These are phyloP conservation scores for Naganishia vaughanmartiniae DNA, from an alignment of 768 basidiomycete genomes.

Conservation along the genomic window DNA sequence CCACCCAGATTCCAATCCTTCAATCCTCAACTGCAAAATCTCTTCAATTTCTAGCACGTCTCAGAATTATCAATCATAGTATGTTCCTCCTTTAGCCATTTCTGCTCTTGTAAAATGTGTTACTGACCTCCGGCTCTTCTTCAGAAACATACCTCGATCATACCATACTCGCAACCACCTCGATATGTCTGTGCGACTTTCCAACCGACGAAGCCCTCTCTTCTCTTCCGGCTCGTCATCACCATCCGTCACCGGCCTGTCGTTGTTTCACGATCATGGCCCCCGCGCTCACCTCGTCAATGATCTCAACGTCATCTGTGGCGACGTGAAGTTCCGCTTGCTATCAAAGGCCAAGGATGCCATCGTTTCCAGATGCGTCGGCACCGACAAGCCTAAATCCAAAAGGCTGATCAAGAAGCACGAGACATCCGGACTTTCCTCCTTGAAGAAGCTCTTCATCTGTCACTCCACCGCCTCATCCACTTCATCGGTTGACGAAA, in stretches of 20 bases:
- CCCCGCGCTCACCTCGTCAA: neutral
- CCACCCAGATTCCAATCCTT: neutral
- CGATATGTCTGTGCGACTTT: neutral
- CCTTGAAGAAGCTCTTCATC: neutral
- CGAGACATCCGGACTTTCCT: neutral
- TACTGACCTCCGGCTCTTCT: too few relatives aligned
- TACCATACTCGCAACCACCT: neutral
- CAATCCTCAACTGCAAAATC: neutral
- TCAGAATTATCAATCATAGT: too few relatives aligned
- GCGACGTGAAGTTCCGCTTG: slow-evolving; percentile 1
- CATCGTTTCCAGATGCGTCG: neutral
- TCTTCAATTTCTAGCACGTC: neutral
- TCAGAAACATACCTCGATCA: too few relatives aligned
- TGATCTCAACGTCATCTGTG: slow-evolving; percentile 13
- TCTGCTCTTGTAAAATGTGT: too few relatives aligned
- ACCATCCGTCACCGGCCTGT: slow-evolving; percentile 17
- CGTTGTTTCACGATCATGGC: slow-evolving; percentile 11
- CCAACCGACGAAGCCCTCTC: neutral
- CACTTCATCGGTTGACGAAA: neutral
- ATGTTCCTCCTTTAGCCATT: too few relatives aligned
- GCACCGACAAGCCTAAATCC: neutral
- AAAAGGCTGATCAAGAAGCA: neutral
- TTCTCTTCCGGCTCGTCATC: neutral
- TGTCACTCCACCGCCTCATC: slow-evolving; percentile 1
- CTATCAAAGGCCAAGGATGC: slow-evolving; percentile 1